Evolutionary conservation across 2,329 filamentous ascomycete genomes (phyloP).

Genomic region (Monosporascus ibericus): DNA sequence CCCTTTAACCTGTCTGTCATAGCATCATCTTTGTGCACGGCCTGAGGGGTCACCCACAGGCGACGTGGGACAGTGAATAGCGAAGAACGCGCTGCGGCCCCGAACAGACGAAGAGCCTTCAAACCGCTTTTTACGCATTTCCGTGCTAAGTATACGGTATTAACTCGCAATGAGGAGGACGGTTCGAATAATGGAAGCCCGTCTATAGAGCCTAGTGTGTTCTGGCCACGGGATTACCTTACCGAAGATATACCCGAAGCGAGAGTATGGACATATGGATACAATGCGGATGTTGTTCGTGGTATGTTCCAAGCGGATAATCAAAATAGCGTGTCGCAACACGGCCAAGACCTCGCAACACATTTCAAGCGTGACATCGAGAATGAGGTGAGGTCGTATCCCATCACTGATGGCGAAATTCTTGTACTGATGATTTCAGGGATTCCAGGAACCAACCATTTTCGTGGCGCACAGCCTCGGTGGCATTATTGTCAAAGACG

Average conservation of each 20-base stretch:
- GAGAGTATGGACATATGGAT: slow-evolving; percentile 34
- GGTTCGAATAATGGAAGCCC: not conserved
- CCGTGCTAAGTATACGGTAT: not conserved
- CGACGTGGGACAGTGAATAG: slow-evolving; percentile 20
- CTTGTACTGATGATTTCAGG: not conserved
- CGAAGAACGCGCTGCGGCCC: slow-evolving; percentile 1
- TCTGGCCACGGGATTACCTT: slow-evolving; percentile 32
- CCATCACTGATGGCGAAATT: not conserved
- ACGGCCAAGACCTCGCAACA: slow-evolving; percentile 25
- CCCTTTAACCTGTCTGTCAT: slow-evolving; percentile 29
- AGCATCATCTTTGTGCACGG: slow-evolving; percentile 32
- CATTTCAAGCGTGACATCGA: slow-evolving; percentile 26
- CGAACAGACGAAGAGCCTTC: slow-evolving; percentile 8
- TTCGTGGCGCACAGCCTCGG: slow-evolving; percentile 33
- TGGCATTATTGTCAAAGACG: slow-evolving; percentile 32
- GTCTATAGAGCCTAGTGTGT: slow-evolving; percentile 11
- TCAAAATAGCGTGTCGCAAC: slow-evolving; percentile 31
- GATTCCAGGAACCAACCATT: slow-evolving; percentile 22
- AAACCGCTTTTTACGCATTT: not conserved
- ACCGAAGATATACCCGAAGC: slow-evolving; percentile 28
- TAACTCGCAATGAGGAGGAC: not conserved
- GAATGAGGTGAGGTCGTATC: slow-evolving; percentile 17
- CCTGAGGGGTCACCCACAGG: slow-evolving; percentile 26
- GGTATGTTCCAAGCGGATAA: slow-evolving; percentile 30
- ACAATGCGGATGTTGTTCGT: slow-evolving; percentile 31